Base-by-base conservation (phyloP, 257 asterid species). In the Penstemon davidsonii region DNA sequence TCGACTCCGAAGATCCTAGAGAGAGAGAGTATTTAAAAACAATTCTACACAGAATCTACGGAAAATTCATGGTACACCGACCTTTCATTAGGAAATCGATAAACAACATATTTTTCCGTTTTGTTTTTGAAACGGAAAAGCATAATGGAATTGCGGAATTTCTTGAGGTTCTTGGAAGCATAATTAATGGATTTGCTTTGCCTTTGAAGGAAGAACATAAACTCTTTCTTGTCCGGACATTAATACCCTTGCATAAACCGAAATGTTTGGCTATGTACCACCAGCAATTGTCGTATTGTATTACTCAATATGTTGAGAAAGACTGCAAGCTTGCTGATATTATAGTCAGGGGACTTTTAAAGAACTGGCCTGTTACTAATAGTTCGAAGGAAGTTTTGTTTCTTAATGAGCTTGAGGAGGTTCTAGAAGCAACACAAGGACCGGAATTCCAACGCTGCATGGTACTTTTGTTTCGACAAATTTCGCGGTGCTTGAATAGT, bases 201-300 rank as follows among this genome's bases (percentile, higher is more conserved):
- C 80, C 78, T 36, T 52, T 75, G n/a, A 75, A 75, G 54, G 73
- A 75, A 52, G 80, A 75, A 18, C 81, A 79, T 41, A 71, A 72
- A 55, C 78, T 75, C 39, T 75, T 79, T 65, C 81, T 79, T 5
- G 53, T 43, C 8, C 62, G 81, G 47, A 64, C 81, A 0, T 41
- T 79, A 12, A 79, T 79, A 50, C 84, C 81, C 4, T 55, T 79
- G 67, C 81, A 79, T 60, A 79, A 79, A 59, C 83, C 83, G 0
- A 79, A 75, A 52, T 75, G 80, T 64, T 47, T 79, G 66, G 83
- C 83, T 1, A 79, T 70, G 80, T 79, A 79, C 65, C 83, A 79
- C 40, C 78, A 71, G 9, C 80, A 75, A 61, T 53, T 79, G 45
- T 68, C 76, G 3, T 75, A 71, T 25, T 79, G 80, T 6, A 73